Base-by-base conservation (phyloP, 306 rosid species). In the Cucurbita pepo region DNA sequence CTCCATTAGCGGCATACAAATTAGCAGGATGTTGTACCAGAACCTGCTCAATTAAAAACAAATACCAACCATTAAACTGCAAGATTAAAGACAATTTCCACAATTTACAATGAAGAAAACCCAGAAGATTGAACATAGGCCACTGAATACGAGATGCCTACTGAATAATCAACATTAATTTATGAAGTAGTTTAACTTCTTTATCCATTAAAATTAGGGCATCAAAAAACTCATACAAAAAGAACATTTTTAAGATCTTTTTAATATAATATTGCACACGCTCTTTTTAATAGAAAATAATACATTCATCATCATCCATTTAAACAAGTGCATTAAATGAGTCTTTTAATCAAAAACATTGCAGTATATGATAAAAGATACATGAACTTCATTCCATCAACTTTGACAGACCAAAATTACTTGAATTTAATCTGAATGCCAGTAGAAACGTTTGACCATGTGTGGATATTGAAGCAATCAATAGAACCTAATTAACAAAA, bases 1-100 rank as follows among this genome's bases (percentile, higher is more conserved):
- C 96, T 45, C 97, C 99, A 84, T 95, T 89, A 75, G 97, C 97
- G 85, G 99, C 99, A 84, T 95, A 95, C 56, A 95, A 72, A 78
- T 95, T 95, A 82, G 97, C 86, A 69, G 99, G 80, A 82, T 88
- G 99, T 82, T 91, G 96, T 67, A 89, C 86, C 71, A 95, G 83
- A 83, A 95, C 99, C 97, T 95, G 79, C 52, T 76, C 38, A 77
- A 69, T 63, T 81, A 52, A 71, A 47, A 77, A 78, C 21, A 1
- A 40, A 69, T 50, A 44, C 58, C 50, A 77, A 70, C 78, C n/a
- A 64, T 78, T 53, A 81, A 48, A 78, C 67, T 75, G 44, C 57
- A 65, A 52, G 41, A 55, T 74, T 52, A 48, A 58, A 13, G 63
- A 48, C 53, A 54, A 38, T 58, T 50, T 19, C 65, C 41, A 56